phyloP scores from a whole-genome alignment of 208 protist species.

The Trypanosoma congolense region DNA sequence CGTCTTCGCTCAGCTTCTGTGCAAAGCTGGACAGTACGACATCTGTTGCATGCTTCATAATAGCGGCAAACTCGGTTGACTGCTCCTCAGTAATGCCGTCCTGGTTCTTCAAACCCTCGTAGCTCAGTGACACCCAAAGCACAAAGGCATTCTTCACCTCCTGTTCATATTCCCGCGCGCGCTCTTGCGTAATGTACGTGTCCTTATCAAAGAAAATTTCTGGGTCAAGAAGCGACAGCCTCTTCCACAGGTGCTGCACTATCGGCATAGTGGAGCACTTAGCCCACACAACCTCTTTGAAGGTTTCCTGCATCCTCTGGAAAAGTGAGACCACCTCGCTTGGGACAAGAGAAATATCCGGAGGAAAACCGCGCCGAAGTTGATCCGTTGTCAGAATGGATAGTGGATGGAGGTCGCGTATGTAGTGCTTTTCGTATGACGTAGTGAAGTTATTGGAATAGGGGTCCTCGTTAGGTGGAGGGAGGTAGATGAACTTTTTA shows the following conservation, averaged over 20 bases:
- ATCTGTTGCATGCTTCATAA: slow-evolving; percentile 45
- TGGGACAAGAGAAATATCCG: slow-evolving; percentile 84
- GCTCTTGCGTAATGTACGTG: slow-evolving; percentile 80
- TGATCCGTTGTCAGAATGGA: slow-evolving; percentile 82
- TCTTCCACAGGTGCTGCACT: slow-evolving; percentile 36
- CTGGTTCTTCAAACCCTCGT: slow-evolving; percentile 35
- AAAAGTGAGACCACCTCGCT: slow-evolving; percentile 86
- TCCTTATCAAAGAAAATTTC: slow-evolving; percentile 77
- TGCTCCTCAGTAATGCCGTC: slow-evolving; percentile 31
- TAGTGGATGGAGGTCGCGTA: slow-evolving; percentile 82
- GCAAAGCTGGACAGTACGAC: slow-evolving; percentile 67
- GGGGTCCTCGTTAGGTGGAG: slow-evolving; percentile 43
- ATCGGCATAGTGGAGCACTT: slow-evolving; percentile 40
- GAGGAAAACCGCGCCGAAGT: slow-evolving; percentile 76
- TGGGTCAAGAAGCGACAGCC: slow-evolving; percentile 51
- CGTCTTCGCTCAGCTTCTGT: slow-evolving; percentile 65
- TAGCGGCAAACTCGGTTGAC: slow-evolving; percentile 35
- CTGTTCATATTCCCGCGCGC: slow-evolving; percentile 77
- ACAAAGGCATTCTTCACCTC: slow-evolving; percentile 80
- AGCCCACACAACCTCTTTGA: slow-evolving; percentile 32
- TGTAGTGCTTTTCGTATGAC: slow-evolving; percentile 53
- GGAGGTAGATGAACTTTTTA: slow-evolving; percentile 86
- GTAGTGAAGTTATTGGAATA: slow-evolving; percentile 64
- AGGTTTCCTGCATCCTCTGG: slow-evolving; percentile 54
- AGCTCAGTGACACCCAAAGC: slow-evolving; percentile 69